Evolutionary conservation across 2,329 filamentous ascomycete genomes (phyloP), one percentile per base, ranked within the genome.

Genomic region (Thelonectria blattea): DNA sequence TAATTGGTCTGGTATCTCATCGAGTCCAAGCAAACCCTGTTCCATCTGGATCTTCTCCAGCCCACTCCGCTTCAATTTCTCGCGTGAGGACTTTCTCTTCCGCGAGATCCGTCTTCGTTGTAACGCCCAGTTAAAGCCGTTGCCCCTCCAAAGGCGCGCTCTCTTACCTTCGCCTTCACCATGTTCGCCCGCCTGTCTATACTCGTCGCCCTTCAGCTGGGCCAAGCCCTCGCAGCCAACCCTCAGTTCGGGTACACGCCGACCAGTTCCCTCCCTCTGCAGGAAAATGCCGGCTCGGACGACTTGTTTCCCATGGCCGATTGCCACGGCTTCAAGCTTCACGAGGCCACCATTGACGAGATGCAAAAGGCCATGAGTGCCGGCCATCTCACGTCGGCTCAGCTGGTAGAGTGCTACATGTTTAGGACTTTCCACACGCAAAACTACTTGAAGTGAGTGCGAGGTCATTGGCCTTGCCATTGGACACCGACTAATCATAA

Each of bases 311-410:
- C 86, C 2, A 89, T 91, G 88, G 80, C 78, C 1, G 72, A 72
- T 12, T 92, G 90, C 72, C 75, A 83, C 57, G 83, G 81, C 10
- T 81, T 90, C 65, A 76, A 79, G 49, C 78, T 92, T 15, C 87
- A 91, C 73, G 89, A 92, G 72, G 88, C 88, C 15, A 88, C 85
- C 7, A 89, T 92, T 62, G 87, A 90, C 63, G 76, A 89, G 61
- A 82, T 93, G 68, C 88, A 91, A 68, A 69, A 74, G 5, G 82
- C 83, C 30, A 80, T 91, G 80, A 66, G 66, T 7, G 73, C 74
- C n/a, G 84, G 85, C 5, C 76, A 71, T 11, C 74, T 91, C 60
- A 88, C 84, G 0, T 84, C 82, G 17, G 80, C 83, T 22, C 79
- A 89, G 62, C 76, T 91, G 20, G 78, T 85, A 9, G 69, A 75